Evolutionary conservation across 306 rosid genomes (phyloP).

Genomic region (Pyrus betulifolia): DNA sequence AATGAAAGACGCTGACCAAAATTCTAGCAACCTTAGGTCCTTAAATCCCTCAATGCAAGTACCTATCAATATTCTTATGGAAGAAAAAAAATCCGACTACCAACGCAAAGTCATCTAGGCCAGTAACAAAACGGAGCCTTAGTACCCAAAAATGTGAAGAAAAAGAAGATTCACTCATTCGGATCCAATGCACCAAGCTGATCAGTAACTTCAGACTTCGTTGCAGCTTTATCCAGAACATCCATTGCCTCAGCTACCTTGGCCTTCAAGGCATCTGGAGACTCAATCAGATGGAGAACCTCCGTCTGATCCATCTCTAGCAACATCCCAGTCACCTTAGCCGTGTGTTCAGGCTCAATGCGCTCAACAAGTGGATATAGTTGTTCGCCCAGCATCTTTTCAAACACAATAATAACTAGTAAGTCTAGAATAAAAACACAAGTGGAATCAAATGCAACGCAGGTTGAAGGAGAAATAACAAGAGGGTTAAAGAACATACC

Average conservation of each 20-base stretch:
- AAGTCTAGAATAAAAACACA: not conserved
- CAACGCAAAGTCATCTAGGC: constrained; percentile 15
- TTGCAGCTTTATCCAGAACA: constrained; percentile 55
- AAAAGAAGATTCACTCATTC: constrained; percentile 35
- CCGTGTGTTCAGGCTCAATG: constrained; percentile 44
- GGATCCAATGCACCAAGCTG: constrained; percentile 44
- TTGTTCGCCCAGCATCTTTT: constrained; percentile 81
- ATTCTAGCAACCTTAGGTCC: constrained; percentile 1
- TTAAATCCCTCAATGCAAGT: constrained; percentile 18
- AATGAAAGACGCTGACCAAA: not conserved
- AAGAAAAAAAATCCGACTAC: not conserved
- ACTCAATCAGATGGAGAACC: constrained; percentile 88
- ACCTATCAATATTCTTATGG: not conserved
- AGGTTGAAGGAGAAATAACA: not conserved
- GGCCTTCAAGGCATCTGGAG: constrained; percentile 70
- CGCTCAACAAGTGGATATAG: constrained; percentile 76
- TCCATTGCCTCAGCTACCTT: constrained; percentile 87
- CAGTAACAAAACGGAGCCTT: constrained; percentile 10
- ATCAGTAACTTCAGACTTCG: constrained; percentile 50
- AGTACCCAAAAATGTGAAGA: not conserved
- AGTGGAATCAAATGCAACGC: no score
- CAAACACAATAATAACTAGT: not conserved
- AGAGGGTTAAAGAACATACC: constrained; percentile 30
- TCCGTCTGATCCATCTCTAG: constrained; percentile 96
- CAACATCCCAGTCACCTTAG: constrained; percentile 88